These are phyloP conservation scores for Coemansia sp. DNA, from an alignment of 192 early-diverging fungal species.

Conservation along the genomic window DNA sequence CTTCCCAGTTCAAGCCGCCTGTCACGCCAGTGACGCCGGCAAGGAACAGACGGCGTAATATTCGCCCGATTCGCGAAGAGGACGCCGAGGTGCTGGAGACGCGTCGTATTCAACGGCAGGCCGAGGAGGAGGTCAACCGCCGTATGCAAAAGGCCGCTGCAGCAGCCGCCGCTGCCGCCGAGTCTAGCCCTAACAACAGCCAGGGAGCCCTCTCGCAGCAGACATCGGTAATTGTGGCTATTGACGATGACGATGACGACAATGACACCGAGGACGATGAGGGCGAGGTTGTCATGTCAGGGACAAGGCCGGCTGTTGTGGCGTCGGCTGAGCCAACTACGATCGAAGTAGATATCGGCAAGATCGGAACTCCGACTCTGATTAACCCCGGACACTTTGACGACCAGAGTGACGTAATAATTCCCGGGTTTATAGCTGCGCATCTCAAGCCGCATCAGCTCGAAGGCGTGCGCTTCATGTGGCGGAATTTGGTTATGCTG, in stretches of 20 bases:
- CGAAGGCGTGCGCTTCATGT: slow-evolving; percentile 80
- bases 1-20: not conserved
- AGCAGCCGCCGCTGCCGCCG: not conserved
- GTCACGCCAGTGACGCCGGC: not conserved
- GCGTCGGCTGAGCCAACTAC: not conserved
- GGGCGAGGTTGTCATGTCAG: slow-evolving; percentile 11
- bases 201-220: not conserved
- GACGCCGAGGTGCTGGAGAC: slow-evolving; percentile 21
- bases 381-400: slow-evolving; percentile 61
- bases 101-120: slow-evolving; percentile 14
- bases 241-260: not conserved
- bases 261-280: not conserved
- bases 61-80: slow-evolving; percentile 41
- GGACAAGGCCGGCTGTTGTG: not conserved
- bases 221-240: not conserved
- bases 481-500: slow-evolving; percentile 74
- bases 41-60: slow-evolving; percentile 29
- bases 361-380: slow-evolving; percentile 34
- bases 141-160: slow-evolving; percentile 13
- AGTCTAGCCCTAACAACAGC: not conserved
- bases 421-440: slow-evolving; percentile 60
- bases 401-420: slow-evolving; percentile 24
- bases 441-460: slow-evolving; percentile 73
- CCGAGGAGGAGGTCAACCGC: slow-evolving; percentile 17
- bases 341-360: not conserved